A percentile compares a stretch with the other conserved stretches of the same genome.
Conservation (phyloP, 768 basidiomycete species). For the Amanita inopinata region DNA sequence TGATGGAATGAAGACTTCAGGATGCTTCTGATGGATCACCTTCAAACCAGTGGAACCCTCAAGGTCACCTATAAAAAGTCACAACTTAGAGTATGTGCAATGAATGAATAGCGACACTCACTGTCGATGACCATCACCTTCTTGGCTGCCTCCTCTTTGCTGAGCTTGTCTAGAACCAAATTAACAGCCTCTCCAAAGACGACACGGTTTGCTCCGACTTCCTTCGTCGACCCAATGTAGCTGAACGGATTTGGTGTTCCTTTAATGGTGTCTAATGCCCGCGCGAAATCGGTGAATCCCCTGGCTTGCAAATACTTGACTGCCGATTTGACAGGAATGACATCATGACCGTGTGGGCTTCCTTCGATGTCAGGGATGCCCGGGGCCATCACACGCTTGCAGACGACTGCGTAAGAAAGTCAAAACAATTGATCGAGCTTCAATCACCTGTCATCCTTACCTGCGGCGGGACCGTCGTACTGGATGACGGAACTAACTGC, state of each 20-base stretch:
- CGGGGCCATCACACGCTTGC: constrained; percentile 61
- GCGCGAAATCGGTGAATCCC: constrained; percentile 49
- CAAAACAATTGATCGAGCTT: neutral
- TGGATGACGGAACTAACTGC: constrained; percentile 46
- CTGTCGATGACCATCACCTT: constrained; percentile 88
- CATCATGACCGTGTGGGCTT: constrained; percentile 73
- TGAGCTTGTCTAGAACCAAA: constrained; percentile 60
- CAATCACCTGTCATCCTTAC: constrained; percentile 24
- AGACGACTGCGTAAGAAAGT: constrained; percentile 37
- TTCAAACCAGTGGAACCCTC: constrained; percentile 88
- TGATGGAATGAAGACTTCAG: constrained; percentile 78
- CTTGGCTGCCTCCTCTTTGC: constrained; percentile 65
- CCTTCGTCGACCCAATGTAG: constrained; percentile 64
- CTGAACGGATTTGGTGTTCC: constrained; percentile 44
- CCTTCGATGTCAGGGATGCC: constrained; percentile 73
- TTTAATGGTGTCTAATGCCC: constrained; percentile 60
- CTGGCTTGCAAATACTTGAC: constrained; percentile 60
- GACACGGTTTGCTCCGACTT: constrained; percentile 72
- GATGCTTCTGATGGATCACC: constrained; percentile 82
- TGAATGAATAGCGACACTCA: constrained; percentile 25
- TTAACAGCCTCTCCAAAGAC: constrained; percentile 83
- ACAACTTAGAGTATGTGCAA: no score
- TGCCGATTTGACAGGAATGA: constrained; percentile 74
- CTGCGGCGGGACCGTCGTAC: constrained; percentile 69
- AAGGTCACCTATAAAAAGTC: constrained; percentile 72